A percentile compares a stretch with the other conserved stretches of the same genome.
Evolutionary conservation across 768 basidiomycete species (phyloP).

Genomic region (Tulasnella sp.): DNA sequence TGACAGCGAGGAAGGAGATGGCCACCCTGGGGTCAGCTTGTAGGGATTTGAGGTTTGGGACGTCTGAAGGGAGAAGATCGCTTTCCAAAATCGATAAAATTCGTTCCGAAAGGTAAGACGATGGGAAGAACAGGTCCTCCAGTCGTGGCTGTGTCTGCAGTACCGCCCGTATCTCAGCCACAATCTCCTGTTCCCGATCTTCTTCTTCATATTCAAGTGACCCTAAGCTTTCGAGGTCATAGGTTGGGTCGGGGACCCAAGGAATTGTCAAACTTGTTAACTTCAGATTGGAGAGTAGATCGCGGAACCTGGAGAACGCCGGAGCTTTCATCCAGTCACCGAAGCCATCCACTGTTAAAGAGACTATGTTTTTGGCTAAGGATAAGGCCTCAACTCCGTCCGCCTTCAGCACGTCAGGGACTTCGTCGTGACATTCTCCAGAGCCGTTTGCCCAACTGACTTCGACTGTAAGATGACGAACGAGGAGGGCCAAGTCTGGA

Average conservation of each 20-base stretch:
- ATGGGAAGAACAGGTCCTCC: background rate
- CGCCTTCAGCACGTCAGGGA: background rate
- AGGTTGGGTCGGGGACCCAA: background rate
- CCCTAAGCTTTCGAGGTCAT: background rate
- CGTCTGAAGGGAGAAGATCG: background rate
- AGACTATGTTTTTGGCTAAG: background rate
- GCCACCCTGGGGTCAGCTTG: background rate
- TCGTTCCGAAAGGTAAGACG: background rate
- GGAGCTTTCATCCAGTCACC: background rate
- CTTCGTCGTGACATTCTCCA: background rate
- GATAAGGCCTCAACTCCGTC: background rate
- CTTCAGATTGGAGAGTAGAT: background rate
- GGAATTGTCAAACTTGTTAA: background rate
- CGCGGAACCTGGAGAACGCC: background rate
- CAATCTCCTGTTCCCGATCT: background rate
- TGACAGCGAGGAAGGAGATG: background rate
- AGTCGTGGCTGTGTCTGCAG: background rate
- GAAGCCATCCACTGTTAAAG: background rate
- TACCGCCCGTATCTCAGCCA: background rate
- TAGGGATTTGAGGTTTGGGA: background rate
- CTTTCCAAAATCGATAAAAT: background rate
- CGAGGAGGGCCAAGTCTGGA: background rate
- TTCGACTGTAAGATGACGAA: background rate
- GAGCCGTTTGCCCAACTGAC: background rate
- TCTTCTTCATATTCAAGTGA: background rate